These are phyloP conservation scores for Cymodocea nodosa DNA, from an alignment of 116 monocot species.

Conservation along the genomic window DNA sequence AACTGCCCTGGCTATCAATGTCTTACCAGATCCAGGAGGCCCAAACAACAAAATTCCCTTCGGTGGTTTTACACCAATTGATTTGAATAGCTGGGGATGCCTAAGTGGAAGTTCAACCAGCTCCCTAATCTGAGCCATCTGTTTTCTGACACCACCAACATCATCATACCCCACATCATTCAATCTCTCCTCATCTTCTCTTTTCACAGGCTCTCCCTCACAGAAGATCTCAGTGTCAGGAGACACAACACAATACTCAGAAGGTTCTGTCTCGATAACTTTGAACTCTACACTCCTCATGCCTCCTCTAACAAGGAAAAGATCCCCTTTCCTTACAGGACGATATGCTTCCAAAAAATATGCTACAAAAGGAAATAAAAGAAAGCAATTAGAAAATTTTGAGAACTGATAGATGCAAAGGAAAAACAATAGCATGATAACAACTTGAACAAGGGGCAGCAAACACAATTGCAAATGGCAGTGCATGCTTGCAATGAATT, in stretches of 20 bases:
- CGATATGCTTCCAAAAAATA: constrained; percentile 75
- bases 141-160: constrained; percentile 57
- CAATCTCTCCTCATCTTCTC: constrained; percentile 5
- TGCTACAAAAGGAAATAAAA: constrained; percentile 19
- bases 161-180: constrained; percentile 47
- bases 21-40: constrained; percentile 55
- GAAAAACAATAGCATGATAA: too few relatives aligned
- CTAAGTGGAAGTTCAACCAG: constrained; percentile 51
- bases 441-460: too few relatives aligned
- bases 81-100: constrained; percentile 63
- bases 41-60: constrained; percentile 66
- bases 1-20: constrained; percentile 51
- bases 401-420: too few relatives aligned
- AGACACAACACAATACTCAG: constrained; percentile 68
- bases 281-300: constrained; percentile 87
- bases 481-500: too few relatives aligned
- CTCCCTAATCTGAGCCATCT: constrained; percentile 62
- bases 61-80: constrained; percentile 56
- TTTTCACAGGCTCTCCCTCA: constrained; percentile 53
- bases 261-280: constrained; percentile 71
- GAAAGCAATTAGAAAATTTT: too few relatives aligned
- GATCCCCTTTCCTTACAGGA: constrained; percentile 74
- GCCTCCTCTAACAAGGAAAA: constrained; percentile 81
- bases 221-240: constrained; percentile 49
- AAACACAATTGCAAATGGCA: too few relatives aligned